A percentile compares a stretch with the other conserved stretches of the same genome.
phyloP scores from a whole-genome alignment of 2,329 filamentous ascomycete species.

The Alternaria sp. region DNA sequence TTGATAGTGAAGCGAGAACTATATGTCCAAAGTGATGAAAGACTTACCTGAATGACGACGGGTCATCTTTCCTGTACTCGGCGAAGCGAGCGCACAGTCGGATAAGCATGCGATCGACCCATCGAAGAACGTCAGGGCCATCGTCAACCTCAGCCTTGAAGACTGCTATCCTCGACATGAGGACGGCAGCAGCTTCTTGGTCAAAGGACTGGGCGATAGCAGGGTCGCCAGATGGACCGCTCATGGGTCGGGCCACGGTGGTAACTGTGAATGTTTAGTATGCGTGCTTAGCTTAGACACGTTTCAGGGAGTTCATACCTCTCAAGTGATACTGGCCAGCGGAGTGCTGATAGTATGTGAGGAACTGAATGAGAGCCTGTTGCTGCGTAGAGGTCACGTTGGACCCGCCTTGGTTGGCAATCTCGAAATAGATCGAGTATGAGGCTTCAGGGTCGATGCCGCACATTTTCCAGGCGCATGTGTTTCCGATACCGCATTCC shows the following conservation, averaged over 20 bases:
- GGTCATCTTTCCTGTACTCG: slow-evolving; percentile 97
- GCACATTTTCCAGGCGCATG: slow-evolving; percentile 99
- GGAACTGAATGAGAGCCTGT: slow-evolving; percentile 95
- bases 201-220: slow-evolving; percentile 97
- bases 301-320: slow-evolving; percentile 20
- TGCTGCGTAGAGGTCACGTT: slow-evolving; percentile 83
- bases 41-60: slow-evolving; percentile 81
- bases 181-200: slow-evolving; percentile 93
- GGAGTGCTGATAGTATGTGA: slow-evolving; percentile 98
- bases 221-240: slow-evolving; percentile 91
- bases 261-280: slow-evolving; percentile 65
- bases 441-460: slow-evolving; percentile 93
- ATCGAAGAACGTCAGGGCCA: slow-evolving; percentile 95
- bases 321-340: slow-evolving; percentile 95
- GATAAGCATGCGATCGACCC: slow-evolving; percentile 99
- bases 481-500: slow-evolving; percentile 97
- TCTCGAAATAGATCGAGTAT: slow-evolving; percentile 97
- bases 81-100: slow-evolving; percentile 94
- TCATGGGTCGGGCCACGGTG: slow-evolving; percentile 88
- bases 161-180: slow-evolving; percentile 99
- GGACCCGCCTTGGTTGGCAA: slow-evolving; percentile 89
- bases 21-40: neutral
- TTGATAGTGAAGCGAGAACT: neutral
- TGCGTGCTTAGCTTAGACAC: neutral
- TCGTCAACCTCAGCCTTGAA: slow-evolving; percentile 99